Base-by-base conservation (phyloP, 139 green algal species). In the Volvox africanus region DNA sequence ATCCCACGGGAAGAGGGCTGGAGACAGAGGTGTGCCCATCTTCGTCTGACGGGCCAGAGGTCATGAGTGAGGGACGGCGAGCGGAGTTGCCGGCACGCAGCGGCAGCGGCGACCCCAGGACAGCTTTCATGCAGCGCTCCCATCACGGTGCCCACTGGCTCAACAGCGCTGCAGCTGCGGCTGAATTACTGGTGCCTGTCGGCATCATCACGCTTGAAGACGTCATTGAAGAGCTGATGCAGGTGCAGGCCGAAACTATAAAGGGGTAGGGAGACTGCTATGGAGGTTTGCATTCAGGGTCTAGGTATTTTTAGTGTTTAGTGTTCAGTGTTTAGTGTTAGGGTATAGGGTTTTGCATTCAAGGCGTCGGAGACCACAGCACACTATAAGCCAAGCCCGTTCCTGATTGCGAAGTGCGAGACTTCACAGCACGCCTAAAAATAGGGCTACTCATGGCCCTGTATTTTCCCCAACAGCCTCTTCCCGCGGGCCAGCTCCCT, bases 201-300 rank as follows among this genome's bases (percentile, higher is more conserved):
- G 93, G 93, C 30, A 95, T 97, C 87, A 95, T 96, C 83, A 96
- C 95, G 0, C 94, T 97, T 19, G 95, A 97, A 77, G 86, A 90
- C 30, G 86, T 90, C 30, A 75, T 90, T 50, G 86, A 90, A 33
- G 86, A 90, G 86, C 73, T 90, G 50, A 83, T 90, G 86, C 86
- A 90, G 86, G 86, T 90, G 26, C 28, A 68, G 35, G n/a, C 9
- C 28, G 19, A n/a, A 50, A 12, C 2, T 17, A 55, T 12, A 50
- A 75, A 44, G 22, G n/a, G 24, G 1, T 32, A 36, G 76, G 1
- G 22, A 61, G 18, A 11, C 76, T n/a, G n/a, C n/a, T 36, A 44
- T 3, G 32, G 17, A 80, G 28, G 35, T 55, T 55, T 9, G 44
- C 44, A 73, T 24, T 12, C 6, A 73, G 11, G 65, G 65, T n/a